Percentiles rank a stretch among this genome's conserved stretches.
These are phyloP conservation scores for Pleurotus salmoneostramineus DNA, from an alignment of 768 basidiomycete genomes.

Conservation along the genomic window DNA sequence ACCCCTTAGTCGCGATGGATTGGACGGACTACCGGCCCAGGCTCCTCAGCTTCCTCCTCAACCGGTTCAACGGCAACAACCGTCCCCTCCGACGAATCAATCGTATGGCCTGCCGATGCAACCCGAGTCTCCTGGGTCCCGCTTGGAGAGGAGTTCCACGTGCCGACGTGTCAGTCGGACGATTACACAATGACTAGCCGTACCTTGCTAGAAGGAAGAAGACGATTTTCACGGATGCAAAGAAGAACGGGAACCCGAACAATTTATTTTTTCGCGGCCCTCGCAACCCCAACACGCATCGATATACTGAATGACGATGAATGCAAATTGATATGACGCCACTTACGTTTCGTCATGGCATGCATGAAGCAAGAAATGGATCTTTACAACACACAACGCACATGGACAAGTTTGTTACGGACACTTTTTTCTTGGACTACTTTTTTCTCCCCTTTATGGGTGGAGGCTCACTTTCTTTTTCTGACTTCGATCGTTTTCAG, in stretches of 20 bases:
- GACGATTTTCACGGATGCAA: background rate
- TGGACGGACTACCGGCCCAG: background rate
- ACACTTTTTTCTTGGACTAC: background rate
- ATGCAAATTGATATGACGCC: too few relatives aligned
- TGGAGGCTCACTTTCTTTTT: conserved; percentile 8
- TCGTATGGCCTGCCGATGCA: background rate
- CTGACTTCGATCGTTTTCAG: background rate
- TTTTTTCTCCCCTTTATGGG: background rate
- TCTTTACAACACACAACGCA: background rate
- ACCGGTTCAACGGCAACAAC: conserved; percentile 1
- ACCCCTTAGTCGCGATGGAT: conserved; percentile 1
- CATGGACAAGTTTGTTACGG: background rate
- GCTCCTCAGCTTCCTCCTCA: too few relatives aligned
- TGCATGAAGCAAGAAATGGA: background rate
- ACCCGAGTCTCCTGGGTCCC: conserved; percentile 3
- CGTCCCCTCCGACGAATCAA: background rate
- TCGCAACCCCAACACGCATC: too few relatives aligned
- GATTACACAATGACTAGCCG: conserved; percentile 6
- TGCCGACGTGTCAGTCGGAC: conserved; percentile 6
- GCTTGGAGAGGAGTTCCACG: conserved; percentile 5
- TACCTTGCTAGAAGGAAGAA: background rate
- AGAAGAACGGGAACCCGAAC: background rate
- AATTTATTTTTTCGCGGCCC: background rate
- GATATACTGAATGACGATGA: too few relatives aligned
- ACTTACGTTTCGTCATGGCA: too few relatives aligned